Evolutionary conservation across 2,329 filamentous ascomycete genomes (phyloP), one percentile per base, ranked within the genome.

Genomic region (Xylariaceae sp.): DNA sequence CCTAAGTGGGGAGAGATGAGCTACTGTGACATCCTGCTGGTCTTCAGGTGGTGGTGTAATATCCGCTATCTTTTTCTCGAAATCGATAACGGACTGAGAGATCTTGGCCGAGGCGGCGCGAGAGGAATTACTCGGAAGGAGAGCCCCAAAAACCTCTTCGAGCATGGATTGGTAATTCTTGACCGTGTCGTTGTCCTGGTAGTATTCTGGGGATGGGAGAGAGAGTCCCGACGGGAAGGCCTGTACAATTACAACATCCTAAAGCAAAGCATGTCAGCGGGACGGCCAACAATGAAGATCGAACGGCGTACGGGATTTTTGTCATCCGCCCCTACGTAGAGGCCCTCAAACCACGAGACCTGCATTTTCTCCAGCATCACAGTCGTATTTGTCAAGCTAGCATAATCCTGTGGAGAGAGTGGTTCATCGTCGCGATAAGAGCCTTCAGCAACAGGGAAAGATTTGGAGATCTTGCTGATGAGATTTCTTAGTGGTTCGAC

Each of bases 141-240:
- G 43, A 12, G 52, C 52, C 15, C 53, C 43, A 13, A 68, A 61
- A 3, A 72, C 64, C 22, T 64, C 54, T 29, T 57, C 56, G 42
- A 79, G 66, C 3, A 64, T 62, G 3, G 55, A 55, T 48, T 69
- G 67, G 54, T 83, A 84, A 24, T 71, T 65, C 16, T 63, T 59
- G 37, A 83, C 57, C 32, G 78, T 64, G 37, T 73, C 60, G 22
- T 71, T 67, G 47, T 81, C 73, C 24, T 74, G 66, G 51, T 83
- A 84, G 47, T 79, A 77, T 51, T 81, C 72, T 51, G 79, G 78
- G 2, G 78, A 74, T 1, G 79, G 79, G 7, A 84, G 68, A n/a
- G 79, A 78, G 45, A 82, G 45, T 55, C 66, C 50, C 64, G 66
- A 41, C 61, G 57, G 19, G 69, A 53, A 29, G 34, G 61, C 59